Evolutionary conservation across 2,329 filamentous ascomycete genomes (phyloP), one percentile per base, ranked within the genome.

Genomic region (Ciborinia camelliae): DNA sequence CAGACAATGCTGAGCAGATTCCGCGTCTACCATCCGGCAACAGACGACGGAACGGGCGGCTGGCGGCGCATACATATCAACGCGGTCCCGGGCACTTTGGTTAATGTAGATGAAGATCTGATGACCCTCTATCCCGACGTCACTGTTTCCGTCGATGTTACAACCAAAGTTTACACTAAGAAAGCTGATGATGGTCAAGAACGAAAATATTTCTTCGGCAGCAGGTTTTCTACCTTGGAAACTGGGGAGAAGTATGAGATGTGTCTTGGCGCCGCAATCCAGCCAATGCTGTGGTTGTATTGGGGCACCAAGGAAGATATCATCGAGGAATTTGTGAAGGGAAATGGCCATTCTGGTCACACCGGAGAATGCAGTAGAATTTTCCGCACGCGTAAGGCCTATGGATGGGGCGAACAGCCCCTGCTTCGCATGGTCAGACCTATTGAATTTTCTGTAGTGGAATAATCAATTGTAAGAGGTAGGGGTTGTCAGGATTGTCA

Each of bases 401-500:
- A 35, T 53, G 50, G 26, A 32, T 9, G 30, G 26, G 30, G 50
- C 26, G 30, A 32, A 35, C n/a, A n/a, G n/a, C 50, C 28, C 14
- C 28, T 37, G 28, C 50, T 53, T 53, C 50, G 9, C 50, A 35
- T 53, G 28, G 30, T 32, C 30, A 37, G 14, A 35, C 15, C 50
- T 35, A 53, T 53, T 32, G 50, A 23, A n/a, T 53, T 53, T 53
- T n/a, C 23, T 53, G 50, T 5, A 26, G 50, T 37, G 15, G 28
- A 53, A 18, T 53, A 53, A 53, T 53, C 28, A 53, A 53, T 53
- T 37, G 28, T n/a, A n/a, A n/a, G n/a, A n/a, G n/a, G n/a, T n/a
- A n/a, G n/a, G n/a, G n/a, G n/a, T n/a, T n/a, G n/a, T n/a, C n/a
- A n/a, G n/a, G n/a, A n/a, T n/a, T n/a, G n/a, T n/a, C n/a, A n/a